Conservation (phyloP, 139 green algal species). For the Gonium pectorale region DNA sequence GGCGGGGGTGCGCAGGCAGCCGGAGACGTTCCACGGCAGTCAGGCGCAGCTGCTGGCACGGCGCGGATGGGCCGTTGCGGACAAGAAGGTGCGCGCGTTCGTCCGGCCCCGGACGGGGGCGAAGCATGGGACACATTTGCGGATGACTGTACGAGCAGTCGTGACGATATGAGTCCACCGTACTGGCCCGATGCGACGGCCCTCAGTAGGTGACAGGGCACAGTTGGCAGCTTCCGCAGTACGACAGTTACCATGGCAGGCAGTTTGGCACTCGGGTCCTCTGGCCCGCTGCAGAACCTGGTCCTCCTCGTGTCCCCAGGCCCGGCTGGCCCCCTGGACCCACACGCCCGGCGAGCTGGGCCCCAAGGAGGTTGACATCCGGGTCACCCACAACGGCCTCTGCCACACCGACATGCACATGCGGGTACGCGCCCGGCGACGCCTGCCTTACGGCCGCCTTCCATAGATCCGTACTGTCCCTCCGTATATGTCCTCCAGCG, state of each 20-base stretch:
- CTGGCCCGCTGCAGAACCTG: background rate
- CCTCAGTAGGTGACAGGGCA: too few relatives aligned
- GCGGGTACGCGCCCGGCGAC: background rate
- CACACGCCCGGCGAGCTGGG: constrained; percentile 24
- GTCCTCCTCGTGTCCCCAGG: too few relatives aligned
- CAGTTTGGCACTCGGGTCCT: too few relatives aligned
- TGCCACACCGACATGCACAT: constrained; percentile 40
- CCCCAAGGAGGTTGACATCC: constrained; percentile 37
- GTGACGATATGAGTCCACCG: too few relatives aligned
- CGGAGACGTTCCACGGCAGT: background rate
- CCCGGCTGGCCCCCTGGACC: background rate
- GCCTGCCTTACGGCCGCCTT: background rate
- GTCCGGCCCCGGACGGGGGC: too few relatives aligned
- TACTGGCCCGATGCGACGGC: too few relatives aligned
- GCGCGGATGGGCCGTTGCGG: background rate
- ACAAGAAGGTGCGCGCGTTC: constrained; percentile 22
- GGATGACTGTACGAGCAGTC: too few relatives aligned
- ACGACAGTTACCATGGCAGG: too few relatives aligned
- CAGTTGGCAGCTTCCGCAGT: too few relatives aligned
- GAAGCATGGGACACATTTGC: too few relatives aligned
- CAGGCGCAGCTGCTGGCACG: background rate
- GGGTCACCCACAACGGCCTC: constrained; percentile 52
- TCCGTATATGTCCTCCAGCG: too few relatives aligned
- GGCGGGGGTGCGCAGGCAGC: background rate
- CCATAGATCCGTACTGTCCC: background rate